Evolutionary conservation across 768 basidiomycete species (phyloP).

Genomic region (Auricularia sp.): DNA sequence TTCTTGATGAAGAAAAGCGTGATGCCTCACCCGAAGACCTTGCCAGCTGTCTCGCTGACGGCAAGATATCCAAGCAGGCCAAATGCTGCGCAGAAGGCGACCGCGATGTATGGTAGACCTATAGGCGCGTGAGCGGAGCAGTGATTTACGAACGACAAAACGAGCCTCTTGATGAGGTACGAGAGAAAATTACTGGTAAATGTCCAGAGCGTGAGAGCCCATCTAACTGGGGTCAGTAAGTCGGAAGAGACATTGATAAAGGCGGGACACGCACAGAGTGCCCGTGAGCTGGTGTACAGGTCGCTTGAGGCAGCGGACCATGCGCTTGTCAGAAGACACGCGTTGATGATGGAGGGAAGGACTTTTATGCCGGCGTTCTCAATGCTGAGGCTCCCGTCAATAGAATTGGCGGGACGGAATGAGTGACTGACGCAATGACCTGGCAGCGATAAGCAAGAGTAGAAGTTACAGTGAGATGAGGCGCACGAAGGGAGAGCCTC

Average conservation of each 20-base stretch:
- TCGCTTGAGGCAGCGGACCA: slow-evolving; percentile 32
- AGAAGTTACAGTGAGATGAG: background rate
- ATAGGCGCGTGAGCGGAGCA: background rate
- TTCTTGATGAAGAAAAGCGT: background rate
- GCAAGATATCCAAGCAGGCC: slow-evolving; percentile 25
- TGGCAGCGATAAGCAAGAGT: background rate
- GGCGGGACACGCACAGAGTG: background rate
- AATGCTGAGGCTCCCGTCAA: slow-evolving; percentile 13
- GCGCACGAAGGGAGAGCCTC: slow-evolving; percentile 38
- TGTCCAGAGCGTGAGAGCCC: slow-evolving; percentile 28
- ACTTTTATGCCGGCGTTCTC: slow-evolving; percentile 45
- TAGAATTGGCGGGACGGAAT: background rate
- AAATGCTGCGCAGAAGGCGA: slow-evolving; percentile 23
- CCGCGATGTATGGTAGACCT: slow-evolving; percentile 23
- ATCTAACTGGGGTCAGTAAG: slow-evolving; percentile 9
- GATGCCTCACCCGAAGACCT: slow-evolving; percentile 19
- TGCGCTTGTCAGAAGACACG: slow-evolving; percentile 27
- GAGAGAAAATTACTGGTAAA: slow-evolving; percentile 28
- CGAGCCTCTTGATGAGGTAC: slow-evolving; percentile 24
- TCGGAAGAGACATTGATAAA: slow-evolving; percentile 6
- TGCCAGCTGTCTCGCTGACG: slow-evolving; percentile 18
- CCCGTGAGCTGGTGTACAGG: slow-evolving; percentile 27
- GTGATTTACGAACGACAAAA: background rate
- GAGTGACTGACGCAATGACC: slow-evolving; percentile 32
- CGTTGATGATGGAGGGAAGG: slow-evolving; percentile 32